Evolutionary conservation across 2,329 filamentous ascomycete species (phyloP).

Genomic region (Phyllachora maydis): DNA sequence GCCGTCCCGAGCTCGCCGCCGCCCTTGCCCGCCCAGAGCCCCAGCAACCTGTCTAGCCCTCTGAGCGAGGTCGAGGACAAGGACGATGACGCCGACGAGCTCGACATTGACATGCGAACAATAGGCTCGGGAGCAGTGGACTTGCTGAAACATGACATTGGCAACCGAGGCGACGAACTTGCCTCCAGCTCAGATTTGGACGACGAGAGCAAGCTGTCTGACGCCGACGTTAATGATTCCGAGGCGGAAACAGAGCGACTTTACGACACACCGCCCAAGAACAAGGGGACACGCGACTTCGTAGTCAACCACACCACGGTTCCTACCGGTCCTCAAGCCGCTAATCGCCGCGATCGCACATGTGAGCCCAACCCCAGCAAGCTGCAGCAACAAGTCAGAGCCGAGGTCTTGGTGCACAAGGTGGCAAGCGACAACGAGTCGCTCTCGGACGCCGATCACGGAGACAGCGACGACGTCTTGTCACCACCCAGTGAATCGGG

Average conservation of each 20-base stretch:
- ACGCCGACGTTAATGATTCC: conserved; percentile 38
- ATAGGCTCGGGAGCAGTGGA: conserved; percentile 2
- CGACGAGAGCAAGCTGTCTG: conserved; percentile 26
- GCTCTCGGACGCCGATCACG: conserved; percentile 13
- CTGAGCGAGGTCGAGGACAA: conserved; percentile 81
- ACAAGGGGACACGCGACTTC: conserved; percentile 11
- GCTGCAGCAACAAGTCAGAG: conserved; percentile 30
- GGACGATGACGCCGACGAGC: conserved; percentile 47
- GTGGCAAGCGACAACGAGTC: conserved; percentile 13
- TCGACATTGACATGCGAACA: conserved; percentile 18
- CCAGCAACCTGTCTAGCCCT: conserved; percentile 68
- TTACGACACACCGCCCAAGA: conserved; percentile 62
- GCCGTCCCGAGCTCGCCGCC: conserved; percentile 26
- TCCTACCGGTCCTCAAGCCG: conserved; percentile 35
- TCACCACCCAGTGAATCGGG: conserved; percentile 17
- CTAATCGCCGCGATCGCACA: conserved; percentile 20
- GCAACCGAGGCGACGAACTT: conserved; percentile 7
- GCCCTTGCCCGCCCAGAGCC: conserved; percentile 28
- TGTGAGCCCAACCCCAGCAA: conserved; percentile 60
- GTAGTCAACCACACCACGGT: conserved; percentile 27
- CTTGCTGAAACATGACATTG: conserved; percentile 4
- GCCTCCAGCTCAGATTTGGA: conserved; percentile 9
- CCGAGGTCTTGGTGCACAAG: conserved; percentile 12
- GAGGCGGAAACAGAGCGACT: conserved; percentile 91
- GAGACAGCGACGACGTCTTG: conserved; percentile 13